phyloP scores from a whole-genome alignment of 495 filamentous ascomycete species.

The Xylaria scruposa region DNA sequence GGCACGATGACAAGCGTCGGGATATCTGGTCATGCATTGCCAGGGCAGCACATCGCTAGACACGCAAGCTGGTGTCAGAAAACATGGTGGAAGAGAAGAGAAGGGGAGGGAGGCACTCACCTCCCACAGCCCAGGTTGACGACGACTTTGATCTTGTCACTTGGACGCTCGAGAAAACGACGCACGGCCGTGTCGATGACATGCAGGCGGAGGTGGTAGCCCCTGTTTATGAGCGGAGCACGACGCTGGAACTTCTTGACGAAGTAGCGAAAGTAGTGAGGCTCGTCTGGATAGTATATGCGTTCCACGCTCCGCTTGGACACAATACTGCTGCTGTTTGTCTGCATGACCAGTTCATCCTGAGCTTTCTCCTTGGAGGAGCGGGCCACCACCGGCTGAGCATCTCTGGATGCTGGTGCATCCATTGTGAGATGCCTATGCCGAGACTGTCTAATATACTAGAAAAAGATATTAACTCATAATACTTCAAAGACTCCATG shows the following conservation, averaged over 20 bases:
- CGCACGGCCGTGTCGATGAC: slow-evolving; percentile 76
- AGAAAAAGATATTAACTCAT: not conserved
- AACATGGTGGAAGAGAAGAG: slow-evolving; percentile 25
- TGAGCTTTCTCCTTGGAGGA: slow-evolving; percentile 45
- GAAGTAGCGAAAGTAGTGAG: slow-evolving; percentile 86
- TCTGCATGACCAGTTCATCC: slow-evolving; percentile 82
- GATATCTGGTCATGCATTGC: slow-evolving; percentile 73
- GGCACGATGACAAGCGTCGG: slow-evolving; percentile 57
- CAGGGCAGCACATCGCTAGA: slow-evolving; percentile 88
- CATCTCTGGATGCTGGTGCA: slow-evolving; percentile 37
- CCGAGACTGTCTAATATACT: not conserved
- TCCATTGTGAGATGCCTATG: slow-evolving; percentile 9
- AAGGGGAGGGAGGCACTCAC: slow-evolving; percentile 56
- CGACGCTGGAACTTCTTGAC: slow-evolving; percentile 82
- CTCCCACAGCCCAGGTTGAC: slow-evolving; percentile 92
- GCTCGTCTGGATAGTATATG: slow-evolving; percentile 74
- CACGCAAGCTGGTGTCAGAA: slow-evolving; percentile 7
- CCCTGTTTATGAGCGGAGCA: slow-evolving; percentile 84
- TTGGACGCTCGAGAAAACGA: slow-evolving; percentile 67
- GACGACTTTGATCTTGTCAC: slow-evolving; percentile 71
- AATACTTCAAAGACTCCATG: not conserved
- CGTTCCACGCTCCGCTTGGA: slow-evolving; percentile 89
- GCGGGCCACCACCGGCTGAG: slow-evolving; percentile 37
- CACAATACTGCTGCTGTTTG: slow-evolving; percentile 88
- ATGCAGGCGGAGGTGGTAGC: slow-evolving; percentile 85